Base-by-base conservation (phyloP, 2,329 filamentous ascomycete species). In the Thermomyces lanuginosus region DNA sequence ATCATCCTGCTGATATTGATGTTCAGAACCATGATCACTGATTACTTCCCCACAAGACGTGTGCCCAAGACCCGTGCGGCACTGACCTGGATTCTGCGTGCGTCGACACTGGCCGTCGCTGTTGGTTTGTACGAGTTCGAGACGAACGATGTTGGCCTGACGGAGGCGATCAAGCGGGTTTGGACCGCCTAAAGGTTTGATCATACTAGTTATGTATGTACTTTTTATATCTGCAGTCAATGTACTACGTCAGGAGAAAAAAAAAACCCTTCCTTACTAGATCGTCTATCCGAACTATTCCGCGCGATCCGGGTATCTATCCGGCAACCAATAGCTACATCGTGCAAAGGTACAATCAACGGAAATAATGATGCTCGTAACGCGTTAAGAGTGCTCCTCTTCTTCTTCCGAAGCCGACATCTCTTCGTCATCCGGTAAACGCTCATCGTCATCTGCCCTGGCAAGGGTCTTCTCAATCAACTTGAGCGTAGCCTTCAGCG, bases 91-190 rank as follows among this genome's bases (percentile, higher is more conserved):
- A 61, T 65, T 19, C 69, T 95, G 36, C 83, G 84, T 46, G 58
- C 65, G 23, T 74, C 70, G 33, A 93, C 91, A 7, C 63, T 86
- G 32, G 61, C 81, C 27, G 80, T 84, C 36, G 83, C 79, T 26
- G 66, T 92, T 39, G 84, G 84, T 31, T 66, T 95, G 46, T 98
- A 98, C 60, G 86, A 95, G 58, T 95, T 95, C 46, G 89, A 98
- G 73, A 98, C 89, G 16, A 95, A 93, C 49, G 89, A 98, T 42
- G 82, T 98, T 27, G 89, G 89, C 39, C 55, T 98, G 33, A 92
- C 83, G 6, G 86, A 92, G 66, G 76, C 75, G 16, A 66, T 93
- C 40, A 82, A 78, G 67, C 71, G 78, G 49, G 63, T 95, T 36
- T 98, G 89, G 89, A 80, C 67, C 46, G 86, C 89, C 45, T 56